phyloP scores from a whole-genome alignment of 1,284 basidiomycete genomes.

The Moesziomyces sp. region DNA sequence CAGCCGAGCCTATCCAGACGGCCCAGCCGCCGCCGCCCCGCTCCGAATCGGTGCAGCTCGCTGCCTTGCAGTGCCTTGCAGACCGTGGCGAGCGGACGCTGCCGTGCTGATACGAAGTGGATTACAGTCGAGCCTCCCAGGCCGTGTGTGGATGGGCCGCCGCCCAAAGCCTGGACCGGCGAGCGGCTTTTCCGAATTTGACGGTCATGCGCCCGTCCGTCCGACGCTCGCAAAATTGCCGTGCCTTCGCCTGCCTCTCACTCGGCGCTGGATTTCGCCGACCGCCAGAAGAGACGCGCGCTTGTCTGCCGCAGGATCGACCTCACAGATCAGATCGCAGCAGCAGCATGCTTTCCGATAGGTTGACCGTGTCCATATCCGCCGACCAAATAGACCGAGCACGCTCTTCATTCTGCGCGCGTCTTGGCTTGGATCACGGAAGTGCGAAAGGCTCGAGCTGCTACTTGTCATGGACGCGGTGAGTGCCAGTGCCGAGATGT shows the following conservation, averaged over 20 bases:
- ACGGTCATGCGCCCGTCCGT: slow-evolving; percentile 15
- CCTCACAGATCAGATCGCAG: not conserved
- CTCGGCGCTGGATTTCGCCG: not conserved
- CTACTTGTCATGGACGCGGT: too few relatives aligned
- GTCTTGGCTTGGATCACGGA: too few relatives aligned
- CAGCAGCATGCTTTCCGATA: not conserved
- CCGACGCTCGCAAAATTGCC: not conserved
- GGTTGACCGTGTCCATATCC: not conserved
- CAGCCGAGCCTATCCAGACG: not conserved
- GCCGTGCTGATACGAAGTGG: too few relatives aligned
- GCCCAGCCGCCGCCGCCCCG: too few relatives aligned
- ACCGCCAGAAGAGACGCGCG: not conserved
- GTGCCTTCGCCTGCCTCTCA: not conserved
- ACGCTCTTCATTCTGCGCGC: not conserved
- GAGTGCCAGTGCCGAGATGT: not conserved
- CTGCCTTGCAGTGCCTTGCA: too few relatives aligned
- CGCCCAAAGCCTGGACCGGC: not conserved
- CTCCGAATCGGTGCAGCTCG: too few relatives aligned
- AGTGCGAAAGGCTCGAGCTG: too few relatives aligned
- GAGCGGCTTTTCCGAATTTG: slow-evolving; percentile 25
- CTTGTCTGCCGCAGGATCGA: slow-evolving; percentile 7
- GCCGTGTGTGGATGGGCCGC: not conserved
- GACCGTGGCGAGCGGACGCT: too few relatives aligned
- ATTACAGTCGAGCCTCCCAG: not conserved
- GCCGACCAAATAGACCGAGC: slow-evolving; percentile 5